These are phyloP conservation scores for Ilex asprella DNA, from an alignment of 257 asterid genomes.

Conservation along the genomic window DNA sequence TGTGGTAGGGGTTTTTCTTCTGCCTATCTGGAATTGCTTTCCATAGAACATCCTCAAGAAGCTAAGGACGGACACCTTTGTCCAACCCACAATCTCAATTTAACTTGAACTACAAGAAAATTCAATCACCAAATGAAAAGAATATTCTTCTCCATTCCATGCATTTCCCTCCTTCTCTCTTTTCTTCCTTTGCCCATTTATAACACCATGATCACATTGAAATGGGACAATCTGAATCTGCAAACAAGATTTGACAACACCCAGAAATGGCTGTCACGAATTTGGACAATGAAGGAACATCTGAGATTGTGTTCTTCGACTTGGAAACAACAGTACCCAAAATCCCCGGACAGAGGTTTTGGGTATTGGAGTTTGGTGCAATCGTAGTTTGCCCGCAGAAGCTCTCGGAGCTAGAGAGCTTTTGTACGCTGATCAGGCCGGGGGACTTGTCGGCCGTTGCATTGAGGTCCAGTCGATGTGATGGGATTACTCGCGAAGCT, in stretches of 20 bases:
- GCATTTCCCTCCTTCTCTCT: constrained; percentile 10
- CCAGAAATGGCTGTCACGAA: constrained; percentile 26
- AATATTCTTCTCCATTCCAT: constrained; percentile 37
- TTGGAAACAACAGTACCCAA: constrained; percentile 81
- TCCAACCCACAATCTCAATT: constrained; percentile 28
- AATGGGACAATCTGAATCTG: background rate
- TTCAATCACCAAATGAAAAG: constrained; percentile 41
- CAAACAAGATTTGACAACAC: background rate
- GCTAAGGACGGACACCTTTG: constrained; percentile 39
- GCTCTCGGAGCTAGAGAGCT: too few species aligned
- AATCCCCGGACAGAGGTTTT: constrained; percentile 48
- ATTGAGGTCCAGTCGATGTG: constrained; percentile 37
- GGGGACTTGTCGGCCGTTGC: constrained; percentile 31
- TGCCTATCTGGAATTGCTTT: constrained; percentile 15
- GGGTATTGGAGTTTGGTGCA: constrained; percentile 19
- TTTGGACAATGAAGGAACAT: constrained; percentile 12
- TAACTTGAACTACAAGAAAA: constrained; percentile 84
- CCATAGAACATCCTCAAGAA: constrained; percentile 30
- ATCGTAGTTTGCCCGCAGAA: constrained; percentile 7
- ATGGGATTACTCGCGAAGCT: constrained; percentile 66
- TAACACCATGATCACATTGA: background rate
- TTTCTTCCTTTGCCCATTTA: background rate
- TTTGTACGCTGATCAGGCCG: too few species aligned
- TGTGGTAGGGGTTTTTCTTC: background rate
- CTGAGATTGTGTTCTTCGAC: constrained; percentile 87